Evolutionary conservation across 495 filamentous ascomycete genomes (phyloP), one percentile per base, ranked within the genome.

Genomic region (Xylaria venustula): DNA sequence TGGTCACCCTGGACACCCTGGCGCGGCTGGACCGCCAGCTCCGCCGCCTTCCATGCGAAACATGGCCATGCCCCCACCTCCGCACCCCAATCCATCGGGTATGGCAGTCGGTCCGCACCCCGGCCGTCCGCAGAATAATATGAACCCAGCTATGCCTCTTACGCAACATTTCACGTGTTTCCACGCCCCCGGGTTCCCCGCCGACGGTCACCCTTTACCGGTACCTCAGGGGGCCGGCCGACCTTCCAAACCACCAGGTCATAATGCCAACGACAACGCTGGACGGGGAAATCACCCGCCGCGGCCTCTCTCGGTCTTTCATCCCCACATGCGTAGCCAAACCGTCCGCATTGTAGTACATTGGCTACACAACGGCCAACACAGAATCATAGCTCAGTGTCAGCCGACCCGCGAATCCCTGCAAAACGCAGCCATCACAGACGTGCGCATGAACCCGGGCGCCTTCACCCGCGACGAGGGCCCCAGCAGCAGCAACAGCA

Each of bases 261-360:
- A 14, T n/a, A 37, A 3, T 25, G 15, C 19, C 9, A 36, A 26
- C 40, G 32, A 9, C 53, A 14, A 5, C n/a, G n/a, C n/a, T 20
- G 17, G 12, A 3, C 23, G 45, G 22, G 7, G 15, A 19, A 17
- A 3, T 44, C 9, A 44, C 7, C 50, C 0, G 6, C 22, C 12
- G 9, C 32, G 28, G 7, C 50, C 32, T 20, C 5, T 17, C 11
- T 14, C 51, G 44, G 28, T 46, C 36, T 20, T 19, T 19, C 20
- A 44, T 17, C 28, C 54, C 44, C 4, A 28, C n/a, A 7, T 14
- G 14, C 60, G 53, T 8, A 19, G 53, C 6, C 57, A 64, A 42
- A 63, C 66, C 56, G 66, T 73, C 23, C 60, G 68, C 40, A 64
- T 79, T 26, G 66, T 64, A 41, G 67, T 77, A 60, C 62, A 47